These are phyloP conservation scores for Bromus sterilis DNA, from an alignment of 176 grass and related monocot genomes.

Conservation along the genomic window DNA sequence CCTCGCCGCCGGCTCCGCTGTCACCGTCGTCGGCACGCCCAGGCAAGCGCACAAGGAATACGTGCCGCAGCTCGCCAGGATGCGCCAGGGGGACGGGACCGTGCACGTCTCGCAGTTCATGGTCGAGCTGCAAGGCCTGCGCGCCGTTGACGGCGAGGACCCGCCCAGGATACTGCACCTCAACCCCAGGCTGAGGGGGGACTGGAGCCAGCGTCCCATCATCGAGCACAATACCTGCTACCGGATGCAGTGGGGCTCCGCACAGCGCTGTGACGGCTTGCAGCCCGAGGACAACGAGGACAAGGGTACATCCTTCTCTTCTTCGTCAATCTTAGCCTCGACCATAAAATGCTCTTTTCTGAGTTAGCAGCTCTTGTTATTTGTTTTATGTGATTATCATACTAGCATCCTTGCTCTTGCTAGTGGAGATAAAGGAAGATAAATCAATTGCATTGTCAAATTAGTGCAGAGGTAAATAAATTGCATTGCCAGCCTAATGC, in stretches of 20 bases:
- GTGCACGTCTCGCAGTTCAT: conserved; percentile 88
- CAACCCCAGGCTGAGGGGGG: conserved; percentile 77
- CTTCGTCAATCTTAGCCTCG: neutral
- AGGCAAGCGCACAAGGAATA: conserved; percentile 60
- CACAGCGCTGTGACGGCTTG: conserved; percentile 64
- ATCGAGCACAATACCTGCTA: conserved; percentile 96
- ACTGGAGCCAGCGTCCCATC: conserved; percentile 83
- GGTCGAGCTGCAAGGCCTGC: conserved; percentile 83
- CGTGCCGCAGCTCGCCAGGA: conserved; percentile 53
- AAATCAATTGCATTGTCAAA: neutral
- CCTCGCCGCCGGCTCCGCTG: conserved; percentile 62
- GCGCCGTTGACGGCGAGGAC: conserved; percentile 74
- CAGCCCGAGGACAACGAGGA: conserved; percentile 55
- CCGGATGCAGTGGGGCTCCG: conserved; percentile 79
- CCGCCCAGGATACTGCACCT: conserved; percentile 84
- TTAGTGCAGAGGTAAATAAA: neutral
- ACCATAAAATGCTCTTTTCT: neutral
- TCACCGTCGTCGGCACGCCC: conserved; percentile 70
- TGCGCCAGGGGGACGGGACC: conserved; percentile 37
- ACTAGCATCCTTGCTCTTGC: neutral
- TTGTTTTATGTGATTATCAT: neutral
- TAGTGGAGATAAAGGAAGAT: neutral
- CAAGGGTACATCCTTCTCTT: conserved; percentile 28
- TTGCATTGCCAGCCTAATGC: neutral
- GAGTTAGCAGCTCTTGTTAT: neutral